Percentiles rank a stretch among this genome's conserved stretches.
Evolutionary conservation across 208 protist genomes (phyloP).

Genomic region (Crithidia fasciculata): DNA sequence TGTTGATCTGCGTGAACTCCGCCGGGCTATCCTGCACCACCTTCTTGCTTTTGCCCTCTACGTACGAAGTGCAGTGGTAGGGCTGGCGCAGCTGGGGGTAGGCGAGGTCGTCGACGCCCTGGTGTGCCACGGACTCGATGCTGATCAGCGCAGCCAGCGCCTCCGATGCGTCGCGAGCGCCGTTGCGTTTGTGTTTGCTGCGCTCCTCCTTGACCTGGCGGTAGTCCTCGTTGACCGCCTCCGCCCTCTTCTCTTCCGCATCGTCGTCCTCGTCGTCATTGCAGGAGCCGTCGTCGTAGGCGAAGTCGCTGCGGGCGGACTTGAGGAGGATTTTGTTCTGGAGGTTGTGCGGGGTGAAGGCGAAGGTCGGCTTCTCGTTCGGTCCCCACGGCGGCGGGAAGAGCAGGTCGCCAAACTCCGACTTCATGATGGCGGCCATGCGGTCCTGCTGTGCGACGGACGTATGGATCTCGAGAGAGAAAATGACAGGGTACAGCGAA

Average conservation of each 20-base stretch:
- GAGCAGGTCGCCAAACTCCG: constrained; percentile 62
- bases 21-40: constrained; percentile 34
- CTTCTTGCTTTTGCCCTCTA: constrained; percentile 59
- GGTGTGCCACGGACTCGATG: constrained; percentile 68
- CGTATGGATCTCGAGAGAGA: constrained; percentile 86
- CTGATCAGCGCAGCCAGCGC: constrained; percentile 55
- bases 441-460: constrained; percentile 60
- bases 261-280: neutral
- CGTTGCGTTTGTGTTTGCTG: constrained; percentile 3
- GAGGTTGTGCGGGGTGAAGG: constrained; percentile 60
- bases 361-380: constrained; percentile 39
- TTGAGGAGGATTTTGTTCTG: constrained; percentile 72
- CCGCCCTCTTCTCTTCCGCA: neutral
- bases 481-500: constrained; percentile 79
- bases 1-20: constrained; percentile 58
- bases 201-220: constrained; percentile 7
- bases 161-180: constrained; percentile 11
- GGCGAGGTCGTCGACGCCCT: constrained; percentile 50
- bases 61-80: constrained; percentile 66
- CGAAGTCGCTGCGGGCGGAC: constrained; percentile 6
- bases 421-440: constrained; percentile 72
- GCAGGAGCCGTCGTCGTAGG: constrained; percentile 7
- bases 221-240: constrained; percentile 1
- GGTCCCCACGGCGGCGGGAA: constrained; percentile 47
- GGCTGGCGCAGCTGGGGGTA: constrained; percentile 57